Conservation (phyloP, 176 grass and related monocot genomes). For the Rhynchospora tenuis region DNA sequence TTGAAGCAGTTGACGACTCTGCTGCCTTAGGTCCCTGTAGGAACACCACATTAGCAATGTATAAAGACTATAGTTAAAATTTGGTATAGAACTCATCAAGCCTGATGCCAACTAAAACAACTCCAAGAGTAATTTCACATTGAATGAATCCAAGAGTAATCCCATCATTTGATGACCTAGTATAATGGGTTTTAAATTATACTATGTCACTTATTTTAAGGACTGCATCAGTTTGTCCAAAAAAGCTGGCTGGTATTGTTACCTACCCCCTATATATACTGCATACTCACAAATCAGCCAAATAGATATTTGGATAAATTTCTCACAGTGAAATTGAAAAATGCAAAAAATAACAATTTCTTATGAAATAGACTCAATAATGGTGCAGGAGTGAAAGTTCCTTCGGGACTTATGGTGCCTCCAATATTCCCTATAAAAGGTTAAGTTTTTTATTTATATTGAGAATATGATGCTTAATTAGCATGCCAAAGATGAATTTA, state of each 20-base stretch:
- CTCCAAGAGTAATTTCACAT: background rate
- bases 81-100: background rate
- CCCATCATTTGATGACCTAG: background rate
- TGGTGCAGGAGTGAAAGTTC: background rate
- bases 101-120: background rate
- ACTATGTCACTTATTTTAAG: background rate
- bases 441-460: background rate
- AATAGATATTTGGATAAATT: background rate
- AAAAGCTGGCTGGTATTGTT: background rate
- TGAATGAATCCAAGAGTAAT: background rate
- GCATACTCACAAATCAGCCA: background rate
- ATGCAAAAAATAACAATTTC: background rate
- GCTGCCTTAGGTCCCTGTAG: slow-evolving; percentile 57
- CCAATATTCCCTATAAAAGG: background rate
- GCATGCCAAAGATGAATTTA: background rate
- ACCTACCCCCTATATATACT: background rate
- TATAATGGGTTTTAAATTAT: background rate
- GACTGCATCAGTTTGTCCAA: background rate
- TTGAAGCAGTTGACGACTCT: slow-evolving; percentile 35
- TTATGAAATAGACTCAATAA: background rate
- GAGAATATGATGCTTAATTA: background rate
- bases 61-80: background rate
- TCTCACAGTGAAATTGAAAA: background rate
- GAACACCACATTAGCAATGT: background rate
- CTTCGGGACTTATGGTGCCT: background rate